Base-by-base conservation (phyloP, 2,329 filamentous ascomycete genomes). In the Gaeumannomyces tritici region DNA sequence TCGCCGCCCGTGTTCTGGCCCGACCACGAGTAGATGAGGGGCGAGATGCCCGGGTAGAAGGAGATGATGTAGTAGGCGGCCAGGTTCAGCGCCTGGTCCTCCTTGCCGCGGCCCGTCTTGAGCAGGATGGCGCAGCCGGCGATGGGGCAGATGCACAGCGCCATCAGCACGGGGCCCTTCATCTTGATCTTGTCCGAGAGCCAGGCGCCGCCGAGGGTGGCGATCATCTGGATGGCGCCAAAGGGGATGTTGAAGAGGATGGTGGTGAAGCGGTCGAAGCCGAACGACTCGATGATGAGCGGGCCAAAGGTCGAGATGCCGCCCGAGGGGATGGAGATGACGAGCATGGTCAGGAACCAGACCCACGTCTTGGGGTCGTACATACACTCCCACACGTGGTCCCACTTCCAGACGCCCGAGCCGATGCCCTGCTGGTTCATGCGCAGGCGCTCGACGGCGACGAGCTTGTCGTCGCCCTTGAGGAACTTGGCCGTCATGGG, bases 1-100 rank as follows among this genome's bases (percentile, higher is more conserved):
- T 89, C 86, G 1, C 87, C 87, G 0, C 83, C 87, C 0, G 87
- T 87, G 65, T 88, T 87, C 64, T 84, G 82, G 2, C 81, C 77
- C 1, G 81, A 83, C 83, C 83, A 86, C 0, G 82, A 81, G 65
- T 84, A 86, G 55, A 87, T 82, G 33, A 87, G 72, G 0, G 84
- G 85, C 3, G 85, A 80, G 61, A 70, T 73, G 55, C 65, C 65
- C 6, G 65, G 65, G 61, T 66, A 66, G n/a, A 66, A 57, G 26
- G 65, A 65, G 27, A 65, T 65, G 28, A 65, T 56, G 59, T 66
- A 65, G 61, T 66, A 65, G 55, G 42, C 62, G 18, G 61, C n/a
- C 8, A 87, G 71, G 4, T 80, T 80, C 0, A 87, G 0, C 82
- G 83, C 0, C 79, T 77, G 47, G 86, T 84, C 3, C 83, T 83